phyloP scores from a whole-genome alignment of 345 rosid genomes.

The Hypericum perforatum region DNA sequence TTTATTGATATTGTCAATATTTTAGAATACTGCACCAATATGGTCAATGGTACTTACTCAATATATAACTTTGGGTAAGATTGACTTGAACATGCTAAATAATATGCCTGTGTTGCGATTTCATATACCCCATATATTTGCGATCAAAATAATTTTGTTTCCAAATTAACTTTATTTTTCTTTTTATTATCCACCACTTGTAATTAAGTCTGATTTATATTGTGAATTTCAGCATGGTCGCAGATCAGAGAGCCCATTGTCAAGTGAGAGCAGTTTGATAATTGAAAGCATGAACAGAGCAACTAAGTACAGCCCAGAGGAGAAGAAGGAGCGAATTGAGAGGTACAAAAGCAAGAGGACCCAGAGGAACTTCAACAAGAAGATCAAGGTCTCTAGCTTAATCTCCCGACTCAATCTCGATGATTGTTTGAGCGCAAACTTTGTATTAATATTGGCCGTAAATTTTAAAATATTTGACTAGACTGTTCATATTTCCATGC shows the following conservation, averaged over 20 bases:
- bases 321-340: slow-evolving; percentile 82
- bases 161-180: background rate
- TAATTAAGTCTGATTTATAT: slow-evolving; percentile 16
- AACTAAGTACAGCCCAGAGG: slow-evolving; percentile 65
- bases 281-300: slow-evolving; percentile 85
- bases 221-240: slow-evolving; percentile 22
- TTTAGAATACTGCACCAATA: too few species aligned
- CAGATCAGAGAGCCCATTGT: slow-evolving; percentile 44
- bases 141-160: too few species aligned
- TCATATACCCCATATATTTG: too few species aligned
- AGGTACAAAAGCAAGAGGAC: slow-evolving; percentile 77
- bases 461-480: background rate
- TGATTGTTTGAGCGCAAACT: background rate
- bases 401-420: background rate
- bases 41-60: too few species aligned
- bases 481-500: background rate
- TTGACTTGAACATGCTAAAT: too few species aligned
- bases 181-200: background rate
- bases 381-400: slow-evolving; percentile 54
- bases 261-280: slow-evolving; percentile 70
- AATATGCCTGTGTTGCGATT: too few species aligned
- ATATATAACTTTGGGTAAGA: too few species aligned
- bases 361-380: slow-evolving; percentile 88
- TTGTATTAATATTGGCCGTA: background rate
- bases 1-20: too few species aligned